phyloP scores from a whole-genome alignment of 208 protist genomes.

The Zelonia costaricensis region DNA sequence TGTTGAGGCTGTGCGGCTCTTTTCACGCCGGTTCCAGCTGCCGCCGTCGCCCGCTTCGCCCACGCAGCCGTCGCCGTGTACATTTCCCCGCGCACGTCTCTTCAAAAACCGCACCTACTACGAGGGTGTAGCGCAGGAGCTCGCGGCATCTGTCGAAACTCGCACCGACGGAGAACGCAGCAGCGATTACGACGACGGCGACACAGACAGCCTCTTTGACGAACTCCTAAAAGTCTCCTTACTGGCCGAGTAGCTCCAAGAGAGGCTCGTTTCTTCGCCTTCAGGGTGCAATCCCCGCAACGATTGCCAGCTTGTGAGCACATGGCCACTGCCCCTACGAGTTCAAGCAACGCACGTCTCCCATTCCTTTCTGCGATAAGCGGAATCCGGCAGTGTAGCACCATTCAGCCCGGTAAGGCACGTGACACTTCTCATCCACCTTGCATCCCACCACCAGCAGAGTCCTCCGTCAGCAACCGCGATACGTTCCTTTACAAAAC shows the following conservation, averaged over 20 bases:
- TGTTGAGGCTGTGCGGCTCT: slow-evolving; percentile 49
- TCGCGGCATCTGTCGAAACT: neutral
- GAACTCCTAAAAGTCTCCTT: slow-evolving; percentile 48
- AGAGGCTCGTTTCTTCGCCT: no score
- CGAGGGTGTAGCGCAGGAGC: slow-evolving; percentile 37
- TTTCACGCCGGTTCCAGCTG: slow-evolving; percentile 29
- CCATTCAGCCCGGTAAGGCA: no score
- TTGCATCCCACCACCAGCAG: no score
- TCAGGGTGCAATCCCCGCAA: no score
- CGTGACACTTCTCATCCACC: no score
- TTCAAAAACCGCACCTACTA: slow-evolving; percentile 63
- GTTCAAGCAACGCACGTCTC: no score
- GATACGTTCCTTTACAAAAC: no score
- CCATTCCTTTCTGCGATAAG: neutral
- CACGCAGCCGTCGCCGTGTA: no score
- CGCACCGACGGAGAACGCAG: slow-evolving; percentile 4
- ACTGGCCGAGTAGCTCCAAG: slow-evolving; percentile 33
- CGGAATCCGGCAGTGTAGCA: no score
- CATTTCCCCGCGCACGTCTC: slow-evolving; percentile 34
- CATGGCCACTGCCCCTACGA: no score
- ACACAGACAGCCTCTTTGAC: slow-evolving; percentile 25
- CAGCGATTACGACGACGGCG: slow-evolving; percentile 5
- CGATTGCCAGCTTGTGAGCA: no score
- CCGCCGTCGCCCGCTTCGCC: neutral
- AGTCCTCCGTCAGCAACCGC: no score